Evolutionary conservation across 106 monocot species (phyloP).

Genomic region (Posidonia australis): DNA sequence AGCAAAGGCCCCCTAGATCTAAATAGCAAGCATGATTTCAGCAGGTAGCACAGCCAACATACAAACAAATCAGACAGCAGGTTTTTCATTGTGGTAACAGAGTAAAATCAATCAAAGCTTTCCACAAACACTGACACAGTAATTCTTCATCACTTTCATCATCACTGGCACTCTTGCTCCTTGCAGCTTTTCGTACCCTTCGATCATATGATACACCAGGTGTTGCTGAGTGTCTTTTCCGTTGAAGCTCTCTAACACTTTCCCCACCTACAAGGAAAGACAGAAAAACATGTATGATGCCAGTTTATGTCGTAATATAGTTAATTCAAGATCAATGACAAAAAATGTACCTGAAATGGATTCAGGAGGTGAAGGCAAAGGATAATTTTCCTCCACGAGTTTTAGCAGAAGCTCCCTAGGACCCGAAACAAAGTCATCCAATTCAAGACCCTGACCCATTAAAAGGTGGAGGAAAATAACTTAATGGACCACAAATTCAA

Average conservation of each 20-base stretch:
- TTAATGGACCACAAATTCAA: background rate
- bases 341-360: constrained; percentile 23
- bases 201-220: constrained; percentile 61
- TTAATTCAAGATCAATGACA: background rate
- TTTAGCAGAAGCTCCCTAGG: constrained; percentile 86
- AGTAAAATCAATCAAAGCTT: too few species aligned
- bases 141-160: constrained; percentile 37
- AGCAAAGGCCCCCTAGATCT: too few species aligned
- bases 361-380: constrained; percentile 79
- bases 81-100: too few species aligned
- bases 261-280: constrained; percentile 41
- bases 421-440: constrained; percentile 97
- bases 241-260: constrained; percentile 55
- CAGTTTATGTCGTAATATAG: background rate
- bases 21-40: too few species aligned
- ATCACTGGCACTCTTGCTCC: constrained; percentile 47
- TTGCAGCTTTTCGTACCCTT: constrained; percentile 64
- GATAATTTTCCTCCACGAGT: constrained; percentile 93
- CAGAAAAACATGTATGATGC: background rate
- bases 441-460: constrained; percentile 56
- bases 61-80: too few species aligned
- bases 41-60: too few species aligned
- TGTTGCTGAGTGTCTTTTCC: constrained; percentile 68
- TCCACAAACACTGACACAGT: background rate
- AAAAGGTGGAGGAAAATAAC: constrained; percentile 2